These are phyloP conservation scores for Cornus suecica DNA, from an alignment of 148 eudicot genomes.

Conservation along the genomic window DNA sequence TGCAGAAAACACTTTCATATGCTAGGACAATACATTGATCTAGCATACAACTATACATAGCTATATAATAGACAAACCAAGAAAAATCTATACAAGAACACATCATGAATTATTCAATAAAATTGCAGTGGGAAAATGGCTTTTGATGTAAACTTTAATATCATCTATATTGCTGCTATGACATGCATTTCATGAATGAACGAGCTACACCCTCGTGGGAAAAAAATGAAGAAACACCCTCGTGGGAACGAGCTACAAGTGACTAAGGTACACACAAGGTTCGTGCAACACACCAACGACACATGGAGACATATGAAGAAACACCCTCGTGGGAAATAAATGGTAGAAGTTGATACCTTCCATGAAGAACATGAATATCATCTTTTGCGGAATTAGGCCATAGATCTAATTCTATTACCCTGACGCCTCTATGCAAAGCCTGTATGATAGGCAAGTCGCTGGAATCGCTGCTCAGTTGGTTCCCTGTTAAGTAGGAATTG, in stretches of 20 bases:
- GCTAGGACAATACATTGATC: too few relatives aligned
- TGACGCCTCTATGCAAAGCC: constrained; percentile 80
- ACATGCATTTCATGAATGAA: too few relatives aligned
- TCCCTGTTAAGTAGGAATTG: constrained; percentile 90
- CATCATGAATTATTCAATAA: neutral
- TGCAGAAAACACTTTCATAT: too few relatives aligned
- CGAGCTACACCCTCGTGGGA: too few relatives aligned
- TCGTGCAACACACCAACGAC: neutral
- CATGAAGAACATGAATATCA: constrained; percentile 82
- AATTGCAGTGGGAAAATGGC: neutral
- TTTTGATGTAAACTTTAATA: neutral
- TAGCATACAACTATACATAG: too few relatives aligned
- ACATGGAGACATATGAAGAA: neutral
- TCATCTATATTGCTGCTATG: neutral
- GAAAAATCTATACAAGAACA: neutral
- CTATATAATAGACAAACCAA: neutral
- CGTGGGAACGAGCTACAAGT: too few relatives aligned
- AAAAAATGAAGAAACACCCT: too few relatives aligned
- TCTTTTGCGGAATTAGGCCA: constrained; percentile 91
- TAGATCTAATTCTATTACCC: constrained; percentile 90
- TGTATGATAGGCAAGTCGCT: constrained; percentile 79
- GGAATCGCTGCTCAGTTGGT: constrained; percentile 90
- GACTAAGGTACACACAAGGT: neutral
- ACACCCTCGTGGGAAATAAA: too few relatives aligned
- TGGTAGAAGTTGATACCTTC: constrained; percentile 52